Evolutionary conservation across 2,329 filamentous ascomycete genomes (phyloP).

Genomic region (Botrytis squamosa): DNA sequence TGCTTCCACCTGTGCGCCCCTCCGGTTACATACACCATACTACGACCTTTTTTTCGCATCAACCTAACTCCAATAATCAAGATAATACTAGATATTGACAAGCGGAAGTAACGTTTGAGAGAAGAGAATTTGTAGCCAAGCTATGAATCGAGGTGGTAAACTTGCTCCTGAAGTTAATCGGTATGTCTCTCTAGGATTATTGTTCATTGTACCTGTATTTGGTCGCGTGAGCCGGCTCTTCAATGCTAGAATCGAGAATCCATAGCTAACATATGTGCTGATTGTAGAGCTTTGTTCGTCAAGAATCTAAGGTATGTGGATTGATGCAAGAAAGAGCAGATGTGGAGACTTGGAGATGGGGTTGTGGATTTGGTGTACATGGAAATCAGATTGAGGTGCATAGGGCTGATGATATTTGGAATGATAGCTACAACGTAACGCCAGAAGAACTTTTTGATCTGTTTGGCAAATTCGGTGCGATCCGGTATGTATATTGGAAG

Average conservation of each 20-base stretch:
- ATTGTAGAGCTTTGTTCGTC: constrained; percentile 93
- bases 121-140: constrained; percentile 49
- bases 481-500: constrained; percentile 66
- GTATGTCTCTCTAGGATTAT: constrained; percentile 51
- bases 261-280: constrained; percentile 33
- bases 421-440: constrained; percentile 89
- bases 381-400: constrained; percentile 54
- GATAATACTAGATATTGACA: constrained; percentile 24
- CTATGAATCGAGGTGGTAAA: constrained; percentile 95
- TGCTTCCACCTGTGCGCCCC: constrained; percentile 18
- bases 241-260: constrained; percentile 1
- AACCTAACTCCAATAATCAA: constrained; percentile 16
- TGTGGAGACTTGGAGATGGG: constrained; percentile 10
- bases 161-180: constrained; percentile 99
- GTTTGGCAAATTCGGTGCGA: constrained; percentile 95
- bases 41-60: constrained; percentile 21
- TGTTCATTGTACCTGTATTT: constrained; percentile 8
- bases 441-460: constrained; percentile 97
- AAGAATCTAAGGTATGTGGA: constrained; percentile 90
- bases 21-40: constrained; percentile 15
- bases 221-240: constrained; percentile 16
- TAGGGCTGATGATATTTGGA: constrained; percentile 42
- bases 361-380: constrained; percentile 24
- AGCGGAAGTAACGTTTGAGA: constrained; percentile 23
- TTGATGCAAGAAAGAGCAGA: constrained; percentile 3